These are phyloP conservation scores for Dioscorea alata DNA, from an alignment of 106 monocot genomes.

Conservation along the genomic window DNA sequence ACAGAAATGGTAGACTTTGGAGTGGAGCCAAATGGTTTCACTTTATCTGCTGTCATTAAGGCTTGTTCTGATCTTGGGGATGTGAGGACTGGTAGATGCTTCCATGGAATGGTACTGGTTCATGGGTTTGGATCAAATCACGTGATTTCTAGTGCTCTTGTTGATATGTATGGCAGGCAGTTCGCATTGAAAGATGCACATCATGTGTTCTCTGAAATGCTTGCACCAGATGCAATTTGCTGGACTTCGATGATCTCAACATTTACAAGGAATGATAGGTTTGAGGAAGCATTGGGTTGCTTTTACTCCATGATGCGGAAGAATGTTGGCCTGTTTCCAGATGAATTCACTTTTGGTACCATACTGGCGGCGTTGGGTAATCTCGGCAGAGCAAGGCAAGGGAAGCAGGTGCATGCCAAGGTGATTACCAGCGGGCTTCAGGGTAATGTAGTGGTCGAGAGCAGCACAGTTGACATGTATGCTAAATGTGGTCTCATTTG, in stretches of 20 bases:
- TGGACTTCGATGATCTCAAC: constrained; percentile 85
- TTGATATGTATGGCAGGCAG: constrained; percentile 64
- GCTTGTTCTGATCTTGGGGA: constrained; percentile 38
- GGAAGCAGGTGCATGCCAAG: constrained; percentile 63
- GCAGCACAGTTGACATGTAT: constrained; percentile 82
- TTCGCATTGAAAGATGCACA: constrained; percentile 27
- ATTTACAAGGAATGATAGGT: constrained; percentile 47
- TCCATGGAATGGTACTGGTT: constrained; percentile 30
- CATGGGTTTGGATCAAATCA: constrained; percentile 29
- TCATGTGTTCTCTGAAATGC: constrained; percentile 48
- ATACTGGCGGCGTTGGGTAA: constrained; percentile 68
- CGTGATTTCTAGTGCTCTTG: constrained; percentile 52
- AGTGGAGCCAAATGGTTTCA: constrained; percentile 49
- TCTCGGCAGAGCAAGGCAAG: constrained; percentile 44
- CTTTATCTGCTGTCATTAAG: constrained; percentile 46
- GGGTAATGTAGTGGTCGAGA: constrained; percentile 71
- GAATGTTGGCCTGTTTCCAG: constrained; percentile 16
- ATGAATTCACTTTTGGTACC: constrained; percentile 61
- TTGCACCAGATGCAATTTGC: constrained; percentile 47
- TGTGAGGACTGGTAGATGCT: constrained; percentile 24
- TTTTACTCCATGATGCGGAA: constrained; percentile 45
- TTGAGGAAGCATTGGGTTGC: constrained; percentile 45
- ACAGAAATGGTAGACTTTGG: constrained; percentile 32
- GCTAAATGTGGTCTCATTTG: constrained; percentile 56
- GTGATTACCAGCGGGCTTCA: constrained; percentile 38